phyloP scores from a whole-genome alignment of 768 basidiomycete species.

The Serendipita vermifera region DNA sequence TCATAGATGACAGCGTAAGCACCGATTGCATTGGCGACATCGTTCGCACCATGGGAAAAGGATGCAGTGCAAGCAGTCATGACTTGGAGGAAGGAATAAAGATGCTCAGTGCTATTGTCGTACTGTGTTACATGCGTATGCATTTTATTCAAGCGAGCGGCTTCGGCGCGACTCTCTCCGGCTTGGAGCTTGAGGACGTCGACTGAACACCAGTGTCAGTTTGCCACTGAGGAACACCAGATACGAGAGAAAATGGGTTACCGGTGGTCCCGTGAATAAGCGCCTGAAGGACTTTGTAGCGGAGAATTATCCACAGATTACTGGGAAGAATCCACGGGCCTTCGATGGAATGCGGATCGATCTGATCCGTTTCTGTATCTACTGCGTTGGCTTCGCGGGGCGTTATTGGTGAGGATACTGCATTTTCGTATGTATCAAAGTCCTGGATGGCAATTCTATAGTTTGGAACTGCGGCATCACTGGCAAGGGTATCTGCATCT shows the following conservation, averaged over 20 bases:
- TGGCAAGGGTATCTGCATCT: conserved; percentile 12
- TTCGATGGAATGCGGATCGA: conserved; percentile 17
- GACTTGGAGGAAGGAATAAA: conserved; percentile 31
- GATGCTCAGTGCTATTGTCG: conserved; percentile 30
- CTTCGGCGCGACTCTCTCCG: conserved; percentile 20
- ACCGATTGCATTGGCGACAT: conserved; percentile 16
- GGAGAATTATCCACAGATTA: conserved; percentile 26
- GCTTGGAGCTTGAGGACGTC: conserved; percentile 23
- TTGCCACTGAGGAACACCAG: not conserved
- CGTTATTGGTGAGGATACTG: too few species aligned
- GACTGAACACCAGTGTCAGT: conserved; percentile 19
- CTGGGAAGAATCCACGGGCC: conserved; percentile 24
- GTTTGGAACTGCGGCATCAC: conserved; percentile 21
- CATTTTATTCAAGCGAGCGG: conserved; percentile 23
- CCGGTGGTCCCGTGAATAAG: conserved; percentile 14
- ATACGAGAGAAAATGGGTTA: conserved; percentile 18
- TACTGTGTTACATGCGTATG: conserved; percentile 25
- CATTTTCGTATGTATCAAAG: too few species aligned
- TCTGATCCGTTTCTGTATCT: not conserved
- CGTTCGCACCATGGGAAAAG: conserved; percentile 34
- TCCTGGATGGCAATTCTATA: conserved; percentile 16
- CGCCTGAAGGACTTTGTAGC: conserved; percentile 19
- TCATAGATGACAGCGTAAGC: conserved; percentile 16
- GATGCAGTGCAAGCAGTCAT: conserved; percentile 30
- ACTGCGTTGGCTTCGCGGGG: not conserved